Conservation (phyloP, 441 rosid genomes). For the Gossypium trilobum region DNA sequence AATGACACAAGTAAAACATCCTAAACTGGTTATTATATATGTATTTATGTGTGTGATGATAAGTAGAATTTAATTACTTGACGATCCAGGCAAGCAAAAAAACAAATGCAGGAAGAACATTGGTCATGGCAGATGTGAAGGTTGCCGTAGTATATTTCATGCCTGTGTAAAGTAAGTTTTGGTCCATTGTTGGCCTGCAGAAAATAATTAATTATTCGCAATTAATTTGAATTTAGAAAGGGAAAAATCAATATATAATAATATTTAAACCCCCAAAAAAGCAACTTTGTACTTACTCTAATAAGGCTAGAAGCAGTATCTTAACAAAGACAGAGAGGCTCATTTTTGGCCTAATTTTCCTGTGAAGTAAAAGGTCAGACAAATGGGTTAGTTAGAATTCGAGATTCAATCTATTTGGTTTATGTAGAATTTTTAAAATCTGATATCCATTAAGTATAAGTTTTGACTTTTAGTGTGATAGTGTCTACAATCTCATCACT, state of each 20-base stretch:
- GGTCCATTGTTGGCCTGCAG: conserved; percentile 58
- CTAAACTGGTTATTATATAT: not conserved
- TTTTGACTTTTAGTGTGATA: no score
- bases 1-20: not conserved
- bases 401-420: not conserved
- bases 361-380: conserved; percentile 17
- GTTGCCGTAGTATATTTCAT: conserved; percentile 61
- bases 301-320: conserved; percentile 45
- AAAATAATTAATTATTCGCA: not conserved
- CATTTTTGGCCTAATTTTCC: conserved; percentile 56
- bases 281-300: conserved; percentile 36
- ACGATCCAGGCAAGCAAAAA: conserved; percentile 56
- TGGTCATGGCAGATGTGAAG: conserved; percentile 56
- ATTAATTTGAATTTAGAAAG: not conserved
- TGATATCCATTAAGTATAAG: no score
- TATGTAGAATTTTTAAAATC: not conserved
- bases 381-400: not conserved
- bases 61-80: conserved; percentile 22
- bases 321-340: conserved; percentile 35
- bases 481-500: no score
- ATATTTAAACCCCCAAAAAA: not conserved
- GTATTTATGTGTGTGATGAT: not conserved
- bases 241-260: not conserved
- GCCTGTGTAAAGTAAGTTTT: conserved; percentile 53
- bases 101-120: conserved; percentile 54